Evolutionary conservation across 805 yeast species (phyloP), one percentile per base, ranked within the genome.

Genomic region (Candida gorgasii): DNA sequence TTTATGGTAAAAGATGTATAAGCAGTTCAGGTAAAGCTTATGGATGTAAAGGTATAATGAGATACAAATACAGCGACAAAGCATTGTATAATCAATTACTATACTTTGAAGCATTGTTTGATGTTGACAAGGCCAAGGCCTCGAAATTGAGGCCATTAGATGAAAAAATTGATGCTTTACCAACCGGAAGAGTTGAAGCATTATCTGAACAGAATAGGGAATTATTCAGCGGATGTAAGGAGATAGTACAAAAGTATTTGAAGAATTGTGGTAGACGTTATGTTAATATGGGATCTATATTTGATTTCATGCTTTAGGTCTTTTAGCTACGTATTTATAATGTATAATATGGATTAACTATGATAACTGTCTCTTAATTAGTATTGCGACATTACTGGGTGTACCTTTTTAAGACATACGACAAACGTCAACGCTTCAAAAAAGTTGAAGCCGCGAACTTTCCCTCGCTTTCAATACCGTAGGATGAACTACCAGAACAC

Each of bases 1-100:
- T 90, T 3, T 89, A 87, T 56, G 98, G 98, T 40, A 80, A 83
- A 52, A 76, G 92, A 51, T 89, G 98, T 61, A 72, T 89, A 45
- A 85, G 87, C 31, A 62, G 62, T 44, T 75, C 74, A 54, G 87
- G 87, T 2, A 73, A 67, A 31, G 80, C 82, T 1, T 75, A 69
- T 49, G 80, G 80, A 15, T 82, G 87, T 56, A 84, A 86, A 54
- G 97, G 98, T 28, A 79, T 84, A 8, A 84, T 89, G 89, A 71
- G 79, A 45, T 86, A 81, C 62, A 75, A 74, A 44, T 93, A 86
- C 59, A 72, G 81, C 18, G 96, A 88, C 60, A 84, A 84, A 57
- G 84, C 80, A 40, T 71, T 93, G 29, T 92, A 90, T 70, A 87
- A 87, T 55, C 98, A 93, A 64, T 68, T 93, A 50, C 71, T 86